Conservation (phyloP, 345 rosid genomes). For the Murraya koenigii region DNA sequence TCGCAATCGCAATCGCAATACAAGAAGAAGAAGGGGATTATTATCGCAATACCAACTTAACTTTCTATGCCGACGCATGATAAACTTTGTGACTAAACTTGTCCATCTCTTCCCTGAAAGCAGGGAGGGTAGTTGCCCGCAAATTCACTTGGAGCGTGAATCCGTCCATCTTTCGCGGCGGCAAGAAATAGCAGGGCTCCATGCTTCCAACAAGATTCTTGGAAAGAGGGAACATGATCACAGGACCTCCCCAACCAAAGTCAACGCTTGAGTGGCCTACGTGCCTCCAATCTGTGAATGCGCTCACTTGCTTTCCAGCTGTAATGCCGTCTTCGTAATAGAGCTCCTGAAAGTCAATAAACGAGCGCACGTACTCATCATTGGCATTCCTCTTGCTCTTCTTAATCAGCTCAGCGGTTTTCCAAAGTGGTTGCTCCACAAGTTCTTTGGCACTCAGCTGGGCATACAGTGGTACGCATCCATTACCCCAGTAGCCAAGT, state of each 20-base stretch:
- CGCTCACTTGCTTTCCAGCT: constrained; percentile 63
- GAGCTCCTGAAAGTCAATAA: constrained; percentile 66
- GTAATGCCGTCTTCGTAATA: constrained; percentile 46
- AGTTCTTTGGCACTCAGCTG: constrained; percentile 50
- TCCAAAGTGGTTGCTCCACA: constrained; percentile 63
- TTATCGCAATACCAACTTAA: too few relatives aligned
- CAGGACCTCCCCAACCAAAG: constrained; percentile 91
- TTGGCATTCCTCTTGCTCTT: constrained; percentile 66
- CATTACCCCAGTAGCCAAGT: constrained; percentile 80
- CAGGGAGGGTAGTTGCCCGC: constrained; percentile 44
- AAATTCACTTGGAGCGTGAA: constrained; percentile 69
- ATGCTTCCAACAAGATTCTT: constrained; percentile 64
- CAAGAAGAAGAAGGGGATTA: too few relatives aligned
- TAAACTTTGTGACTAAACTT: constrained; percentile 44
- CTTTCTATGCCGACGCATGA: constrained; percentile 20
- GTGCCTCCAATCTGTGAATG: constrained; percentile 95
- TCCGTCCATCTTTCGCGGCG: constrained; percentile 52
- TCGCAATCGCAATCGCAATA: too few relatives aligned
- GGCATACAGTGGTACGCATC: constrained; percentile 74
- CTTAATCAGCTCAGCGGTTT: constrained; percentile 64
- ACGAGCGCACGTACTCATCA: constrained; percentile 69
- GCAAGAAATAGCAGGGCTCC: constrained; percentile 88
- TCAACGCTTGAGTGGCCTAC: constrained; percentile 77
- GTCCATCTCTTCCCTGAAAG: constrained; percentile 62
- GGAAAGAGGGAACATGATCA: constrained; percentile 64